phyloP scores from a whole-genome alignment of 306 rosid genomes.

The Urtica urens region DNA sequence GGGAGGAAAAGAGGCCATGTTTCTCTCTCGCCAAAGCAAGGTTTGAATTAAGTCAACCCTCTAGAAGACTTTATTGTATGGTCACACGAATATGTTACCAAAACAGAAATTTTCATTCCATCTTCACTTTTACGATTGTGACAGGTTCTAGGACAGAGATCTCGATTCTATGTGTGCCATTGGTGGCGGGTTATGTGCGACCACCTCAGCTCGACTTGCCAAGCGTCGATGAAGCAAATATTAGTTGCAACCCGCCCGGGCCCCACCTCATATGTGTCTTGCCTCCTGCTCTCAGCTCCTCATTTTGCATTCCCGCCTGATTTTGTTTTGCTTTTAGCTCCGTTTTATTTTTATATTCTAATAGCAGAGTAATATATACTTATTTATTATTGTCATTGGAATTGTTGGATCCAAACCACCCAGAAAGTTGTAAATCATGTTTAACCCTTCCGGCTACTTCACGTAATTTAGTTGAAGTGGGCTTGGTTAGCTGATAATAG shows the following conservation, averaged over 20 bases:
- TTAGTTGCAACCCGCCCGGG: slow-evolving; percentile 87
- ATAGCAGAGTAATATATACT: too few relatives aligned
- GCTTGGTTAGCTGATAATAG: too few relatives aligned
- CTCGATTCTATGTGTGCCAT: slow-evolving; percentile 76
- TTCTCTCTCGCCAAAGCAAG: slow-evolving; percentile 63
- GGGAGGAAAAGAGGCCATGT: slow-evolving; percentile 96
- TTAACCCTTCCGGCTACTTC: too few relatives aligned
- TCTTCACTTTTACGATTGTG: slow-evolving; percentile 10
- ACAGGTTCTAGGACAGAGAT: slow-evolving; percentile 84
- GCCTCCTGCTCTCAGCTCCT: slow-evolving; percentile 87
- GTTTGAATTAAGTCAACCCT: slow-evolving; percentile 20
- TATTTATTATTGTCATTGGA: too few relatives aligned
- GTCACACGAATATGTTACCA: too few relatives aligned
- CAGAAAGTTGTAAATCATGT: too few relatives aligned
- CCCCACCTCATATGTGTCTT: slow-evolving; percentile 92
- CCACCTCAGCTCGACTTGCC: slow-evolving; percentile 87
- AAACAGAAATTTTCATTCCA: background rate
- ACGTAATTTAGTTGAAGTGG: too few relatives aligned
- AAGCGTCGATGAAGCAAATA: slow-evolving; percentile 57
- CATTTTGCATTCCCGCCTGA: slow-evolving; percentile 78
- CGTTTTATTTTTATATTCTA: too few relatives aligned
- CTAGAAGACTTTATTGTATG: background rate
- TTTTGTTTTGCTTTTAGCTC: too few relatives aligned
- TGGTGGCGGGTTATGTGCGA: slow-evolving; percentile 85
- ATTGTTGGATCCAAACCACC: too few relatives aligned